Evolutionary conservation across 2,329 filamentous ascomycete species (phyloP), one percentile per base, ranked within the genome.

Genomic region (Trichoderma sp.): DNA sequence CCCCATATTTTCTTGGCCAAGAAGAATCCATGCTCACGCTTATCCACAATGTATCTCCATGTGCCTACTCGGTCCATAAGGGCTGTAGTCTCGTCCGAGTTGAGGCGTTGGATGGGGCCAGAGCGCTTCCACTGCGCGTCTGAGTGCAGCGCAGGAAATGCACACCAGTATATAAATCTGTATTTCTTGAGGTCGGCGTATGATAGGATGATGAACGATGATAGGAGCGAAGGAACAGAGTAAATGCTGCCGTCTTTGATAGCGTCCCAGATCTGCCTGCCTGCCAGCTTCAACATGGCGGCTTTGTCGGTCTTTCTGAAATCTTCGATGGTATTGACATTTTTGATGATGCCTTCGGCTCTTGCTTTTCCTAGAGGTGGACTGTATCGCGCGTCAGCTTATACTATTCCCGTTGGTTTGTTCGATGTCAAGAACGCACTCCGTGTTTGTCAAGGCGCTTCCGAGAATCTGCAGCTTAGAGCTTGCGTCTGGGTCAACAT

Each of bases 181-280:
- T 98, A 98, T 79, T 97, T 98, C 82, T 99, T 99, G 39, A 99
- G 87, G 79, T 99, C 95, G 74, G 96, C 95, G 80, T 93, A 99
- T 18, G 94, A 97, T 60, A 98, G 89, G 72, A 97, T 90, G 30
- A 93, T 88, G 81, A 98, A 98, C 7, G 93, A 96, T 5, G 94
- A 91, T 21, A 99, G 89, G 2, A 98, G 87, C 5, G 95, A 98
- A 3, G 96, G 96, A 65, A 95, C 93, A 11, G 94, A 96, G 83
- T 97, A 98, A 76, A 99, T 97, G 53, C 93, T 97, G 72, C 95
- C 95, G 82, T 99, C 96, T 75, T 94, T 92, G 78, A 99, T 98
- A 30, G 96, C 95, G 81, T 98, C 94, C 95, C 95, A 98, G 73
- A 99, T 94, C 92, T 92, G 95, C 79, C 90, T 89, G 12, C 92